Evolutionary conservation across 2,329 filamentous ascomycete genomes (phyloP), one percentile per base, ranked within the genome.

Genomic region (Corynespora cassiicola): DNA sequence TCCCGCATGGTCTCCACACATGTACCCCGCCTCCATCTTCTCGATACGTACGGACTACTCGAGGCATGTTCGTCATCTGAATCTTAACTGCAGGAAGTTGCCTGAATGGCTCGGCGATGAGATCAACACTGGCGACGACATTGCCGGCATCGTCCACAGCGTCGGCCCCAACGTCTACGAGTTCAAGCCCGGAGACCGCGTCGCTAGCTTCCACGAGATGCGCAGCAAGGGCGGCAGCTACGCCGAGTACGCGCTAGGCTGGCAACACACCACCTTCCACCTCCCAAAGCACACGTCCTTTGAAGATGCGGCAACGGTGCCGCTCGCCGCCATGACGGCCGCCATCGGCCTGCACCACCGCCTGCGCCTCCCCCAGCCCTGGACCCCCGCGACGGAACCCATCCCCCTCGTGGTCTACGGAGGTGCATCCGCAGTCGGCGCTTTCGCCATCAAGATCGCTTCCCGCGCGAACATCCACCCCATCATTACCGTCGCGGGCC

Each of bases 221-320:
- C 50, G 63, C 27, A 65, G 66, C 1, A 69, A 74, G 0, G 57
- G 72, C 22, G 83, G 83, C 2, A 75, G 71, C 6, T 86, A 77
- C 44, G 83, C 82, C 3, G 80, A 84, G 56, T 84, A 82, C 47
- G 76, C 78, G 11, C 62, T 83, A 17, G 73, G 75, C 0, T 75
- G 69, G 58, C 71, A 73, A 20, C 68, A 75, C 47, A 79, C 79
- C 0, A 81, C 78, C 0, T 81, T 82, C 47, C 75, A 74, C 50
- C 63, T 8, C 4, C 44, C 47, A 4, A 20, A 39, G n/a, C 37
- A 42, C 5, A 41, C 36, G 4, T 15, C n/a, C 3, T 50, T 50
- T 30, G 47, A 50, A 25, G 39, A 20, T 32, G 15, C 27, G 25
- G 68, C 70, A 5, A 66, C 70, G 3, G 44, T 75, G 7, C 72